These are phyloP conservation scores for Shiraia bambusicola DNA, from an alignment of 2,329 filamentous ascomycete species.

Conservation along the genomic window DNA sequence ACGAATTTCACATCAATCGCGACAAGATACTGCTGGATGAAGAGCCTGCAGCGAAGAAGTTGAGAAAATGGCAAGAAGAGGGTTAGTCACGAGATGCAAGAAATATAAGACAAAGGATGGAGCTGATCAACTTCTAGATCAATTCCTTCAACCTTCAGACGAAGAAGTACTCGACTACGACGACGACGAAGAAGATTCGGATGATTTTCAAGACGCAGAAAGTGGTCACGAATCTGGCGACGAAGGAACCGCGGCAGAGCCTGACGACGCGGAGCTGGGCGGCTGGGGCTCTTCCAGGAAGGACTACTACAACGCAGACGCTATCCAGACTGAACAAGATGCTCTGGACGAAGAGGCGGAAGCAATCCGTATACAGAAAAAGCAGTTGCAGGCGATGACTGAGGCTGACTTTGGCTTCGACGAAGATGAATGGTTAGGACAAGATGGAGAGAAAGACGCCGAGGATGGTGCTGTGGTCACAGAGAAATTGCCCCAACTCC, in stretches of 20 bases:
- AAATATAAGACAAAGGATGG: too few relatives aligned
- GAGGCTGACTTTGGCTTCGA: constrained; percentile 94
- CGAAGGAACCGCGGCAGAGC: constrained; percentile 52
- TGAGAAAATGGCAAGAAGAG: constrained; percentile 69
- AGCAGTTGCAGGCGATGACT: constrained; percentile 84
- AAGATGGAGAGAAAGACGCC: constrained; percentile 51
- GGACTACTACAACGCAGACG: constrained; percentile 91
- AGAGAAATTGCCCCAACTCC: constrained; percentile 80
- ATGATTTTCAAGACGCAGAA: constrained; percentile 41
- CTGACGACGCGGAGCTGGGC: constrained; percentile 60
- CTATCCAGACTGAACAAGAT: constrained; percentile 67
- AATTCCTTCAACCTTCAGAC: constrained; percentile 59
- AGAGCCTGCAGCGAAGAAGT: constrained; percentile 73
- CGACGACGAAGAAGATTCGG: constrained; percentile 44
- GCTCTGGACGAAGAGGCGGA: constrained; percentile 91
- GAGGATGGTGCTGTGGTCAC: constrained; percentile 63
- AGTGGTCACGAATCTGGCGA: constrained; percentile 32
- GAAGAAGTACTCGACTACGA: constrained; percentile 62
- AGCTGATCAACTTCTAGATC: constrained; percentile 47
- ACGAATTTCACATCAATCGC: constrained; percentile 85
- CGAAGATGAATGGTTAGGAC: constrained; percentile 76
- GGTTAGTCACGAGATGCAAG: constrained; percentile 40
- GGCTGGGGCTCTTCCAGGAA: constrained; percentile 87
- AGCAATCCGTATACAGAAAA: constrained; percentile 83
- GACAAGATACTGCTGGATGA: constrained; percentile 88